These are phyloP conservation scores for Aspergillus hortae DNA, from an alignment of 2,329 filamentous ascomycete species.

Conservation along the genomic window DNA sequence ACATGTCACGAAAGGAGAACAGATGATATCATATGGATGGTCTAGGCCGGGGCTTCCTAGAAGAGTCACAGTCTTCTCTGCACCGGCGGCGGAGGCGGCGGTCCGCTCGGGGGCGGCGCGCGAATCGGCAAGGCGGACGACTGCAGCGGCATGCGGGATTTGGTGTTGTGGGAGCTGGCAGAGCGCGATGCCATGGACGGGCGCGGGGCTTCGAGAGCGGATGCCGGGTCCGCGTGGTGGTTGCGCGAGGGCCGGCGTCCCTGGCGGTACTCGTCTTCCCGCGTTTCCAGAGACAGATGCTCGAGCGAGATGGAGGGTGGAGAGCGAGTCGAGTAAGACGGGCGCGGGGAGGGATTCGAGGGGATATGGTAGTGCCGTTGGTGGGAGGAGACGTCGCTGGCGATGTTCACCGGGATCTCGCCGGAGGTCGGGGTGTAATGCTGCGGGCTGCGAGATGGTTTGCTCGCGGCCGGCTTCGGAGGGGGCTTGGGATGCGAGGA, in stretches of 20 bases:
- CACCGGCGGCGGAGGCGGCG: conserved; percentile 56
- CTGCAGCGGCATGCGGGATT: conserved; percentile 32
- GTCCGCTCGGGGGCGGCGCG: conserved; percentile 55
- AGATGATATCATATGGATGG: neutral
- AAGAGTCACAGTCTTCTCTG: conserved; percentile 18
- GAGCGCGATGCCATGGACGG: conserved; percentile 39
- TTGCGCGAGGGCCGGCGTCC: conserved; percentile 27
- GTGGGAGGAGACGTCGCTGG: conserved; percentile 26
- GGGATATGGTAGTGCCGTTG: conserved; percentile 19
- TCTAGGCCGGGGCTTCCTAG: neutral
- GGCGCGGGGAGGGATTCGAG: conserved; percentile 19
- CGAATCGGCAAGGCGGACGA: conserved; percentile 65
- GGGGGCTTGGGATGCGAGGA: conserved; percentile 39
- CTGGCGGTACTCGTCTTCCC: conserved; percentile 28
- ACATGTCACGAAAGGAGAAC: neutral
- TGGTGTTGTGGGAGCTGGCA: conserved; percentile 35
- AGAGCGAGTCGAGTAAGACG: conserved; percentile 24
- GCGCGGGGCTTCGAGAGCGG: conserved; percentile 36
- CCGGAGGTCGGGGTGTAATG: conserved; percentile 62
- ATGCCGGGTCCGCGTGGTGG: conserved; percentile 32
- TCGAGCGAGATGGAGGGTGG: conserved; percentile 40
- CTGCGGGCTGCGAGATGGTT: conserved; percentile 17
- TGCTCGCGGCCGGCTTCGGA: conserved; percentile 21
- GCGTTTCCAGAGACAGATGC: conserved; percentile 42
- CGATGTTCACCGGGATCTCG: conserved; percentile 62